Percentiles rank a stretch among this genome's conserved stretches.
phyloP scores from a whole-genome alignment of 225 moss, liverwort and hornwort species.

The Pseudisothecium myosuroides region DNA sequence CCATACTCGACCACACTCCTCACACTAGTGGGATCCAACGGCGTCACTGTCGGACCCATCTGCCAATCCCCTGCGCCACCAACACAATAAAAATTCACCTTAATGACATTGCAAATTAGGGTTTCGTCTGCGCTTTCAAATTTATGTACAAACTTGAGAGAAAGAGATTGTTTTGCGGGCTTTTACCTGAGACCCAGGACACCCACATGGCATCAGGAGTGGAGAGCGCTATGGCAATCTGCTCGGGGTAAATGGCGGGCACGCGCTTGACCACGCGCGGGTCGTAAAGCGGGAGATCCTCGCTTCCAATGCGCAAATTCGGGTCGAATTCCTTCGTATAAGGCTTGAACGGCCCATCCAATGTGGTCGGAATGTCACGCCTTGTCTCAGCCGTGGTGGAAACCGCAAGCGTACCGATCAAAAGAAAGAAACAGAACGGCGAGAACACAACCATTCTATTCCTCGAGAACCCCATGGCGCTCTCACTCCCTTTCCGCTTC shows the following conservation, averaged over 20 bases:
- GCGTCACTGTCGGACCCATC: constrained; percentile 60
- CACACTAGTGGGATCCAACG: constrained; percentile 72
- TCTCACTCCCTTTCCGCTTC: not conserved
- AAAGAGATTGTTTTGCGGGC: not conserved
- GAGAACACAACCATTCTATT: not conserved
- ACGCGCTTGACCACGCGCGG: constrained; percentile 64
- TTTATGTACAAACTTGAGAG: not conserved
- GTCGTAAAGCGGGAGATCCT: constrained; percentile 46
- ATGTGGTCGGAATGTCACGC: constrained; percentile 40
- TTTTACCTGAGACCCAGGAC: constrained; percentile 51
- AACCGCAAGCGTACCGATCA: not conserved
- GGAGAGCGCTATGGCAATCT: constrained; percentile 56
- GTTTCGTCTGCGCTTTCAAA: not conserved
- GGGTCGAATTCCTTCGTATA: constrained; percentile 34
- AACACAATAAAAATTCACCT: not conserved
- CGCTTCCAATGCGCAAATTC: constrained; percentile 26
- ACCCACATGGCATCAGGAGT: constrained; percentile 80
- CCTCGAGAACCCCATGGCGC: not conserved
- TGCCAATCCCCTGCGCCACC: constrained; percentile 71
- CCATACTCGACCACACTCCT: constrained; percentile 67
- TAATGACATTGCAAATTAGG: not conserved
- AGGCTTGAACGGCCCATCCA: constrained; percentile 65
- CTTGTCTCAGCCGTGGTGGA: not conserved
- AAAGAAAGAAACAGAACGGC: not conserved
- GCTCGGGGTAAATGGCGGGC: constrained; percentile 51